Evolutionary conservation across 2,329 filamentous ascomycete species (phyloP), one percentile per base, ranked within the genome.

Genomic region (Penicillium hesseltinei): DNA sequence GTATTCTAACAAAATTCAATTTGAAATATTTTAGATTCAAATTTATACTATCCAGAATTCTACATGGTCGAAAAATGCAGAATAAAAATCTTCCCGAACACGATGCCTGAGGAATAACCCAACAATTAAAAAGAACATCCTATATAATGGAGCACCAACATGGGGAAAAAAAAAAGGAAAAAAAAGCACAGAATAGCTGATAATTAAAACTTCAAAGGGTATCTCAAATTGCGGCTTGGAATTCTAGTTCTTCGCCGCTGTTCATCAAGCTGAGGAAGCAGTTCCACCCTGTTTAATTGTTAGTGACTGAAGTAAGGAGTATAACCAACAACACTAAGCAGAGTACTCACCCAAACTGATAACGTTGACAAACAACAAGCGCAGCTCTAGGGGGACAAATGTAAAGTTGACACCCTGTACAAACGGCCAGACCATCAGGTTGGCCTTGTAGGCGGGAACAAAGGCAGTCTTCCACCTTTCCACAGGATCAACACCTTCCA

Each of bases 341-440:
- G 21, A 53, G 39, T 39, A 77, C 81, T 70, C 69, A 86, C 86
- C 87, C 65, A 90, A 76, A 59, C 83, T 90, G 53, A 96, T 81
- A 50, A 95, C 74, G 70, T 97, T 97, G 67, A 96, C 92, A 60
- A 96, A 88, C 66, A 96, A 78, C 42, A 97, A 85, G 58, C 92
- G 84, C 76, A 93, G 87, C 71, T 95, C 85, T 61, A 95, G 80
- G 48, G 92, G 92, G 62, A 96, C 84, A 62, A 94, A 83, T 69
- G 89, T 88, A 78, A 97, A 97, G 80, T 97, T 97, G 70, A 88
- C 81, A 53, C 88, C 80, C 79, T 97, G 92, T 55, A 95, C 91
- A 65, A 79, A 80, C 4, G 92, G 92, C 92, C 92, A 97, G 55
- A 97, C 76, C 79, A 91, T 84, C 82, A 91, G 91, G 79, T 96